Percentiles rank a stretch among this genome's conserved stretches.
phyloP scores from a whole-genome alignment of 2,329 filamentous ascomycete species.

The Epichloe amarillans region DNA sequence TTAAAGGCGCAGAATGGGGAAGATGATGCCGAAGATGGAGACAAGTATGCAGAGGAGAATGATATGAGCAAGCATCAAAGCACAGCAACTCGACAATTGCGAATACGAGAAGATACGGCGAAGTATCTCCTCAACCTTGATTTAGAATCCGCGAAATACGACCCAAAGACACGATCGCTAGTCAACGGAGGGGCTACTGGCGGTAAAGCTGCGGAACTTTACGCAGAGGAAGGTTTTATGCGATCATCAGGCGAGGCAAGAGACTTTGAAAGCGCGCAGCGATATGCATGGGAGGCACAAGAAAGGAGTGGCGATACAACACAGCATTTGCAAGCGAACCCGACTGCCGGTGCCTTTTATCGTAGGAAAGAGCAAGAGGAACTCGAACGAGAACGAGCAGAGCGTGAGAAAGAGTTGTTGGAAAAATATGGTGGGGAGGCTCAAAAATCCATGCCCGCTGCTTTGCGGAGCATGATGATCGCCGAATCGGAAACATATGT shows the following conservation, averaged over 20 bases:
- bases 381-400: constrained; percentile 51
- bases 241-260: constrained; percentile 79
- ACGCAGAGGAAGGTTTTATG: constrained; percentile 88
- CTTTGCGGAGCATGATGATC: constrained; percentile 53
- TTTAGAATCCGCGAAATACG: constrained; percentile 91
- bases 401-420: constrained; percentile 55
- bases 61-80: constrained; percentile 93
- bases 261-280: constrained; percentile 81
- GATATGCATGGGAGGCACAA: constrained; percentile 90
- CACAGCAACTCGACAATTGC: constrained; percentile 78
- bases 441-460: constrained; percentile 39
- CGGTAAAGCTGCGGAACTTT: constrained; percentile 68
- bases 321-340: constrained; percentile 88
- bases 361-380: constrained; percentile 71
- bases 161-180: constrained; percentile 88
- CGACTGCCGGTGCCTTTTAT: constrained; percentile 76
- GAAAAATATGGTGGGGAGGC: constrained; percentile 73
- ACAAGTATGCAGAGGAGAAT: constrained; percentile 83
- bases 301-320: constrained; percentile 67
- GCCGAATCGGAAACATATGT: constrained; percentile 76
- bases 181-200: constrained; percentile 70
- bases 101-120: constrained; percentile 90
- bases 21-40: constrained; percentile 42
- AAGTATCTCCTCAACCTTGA: constrained; percentile 94
- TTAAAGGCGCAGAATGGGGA: constrained; percentile 28